These are phyloP conservation scores for Lachancea dasiensis DNA, from an alignment of 805 yeast genomes.

Conservation along the genomic window DNA sequence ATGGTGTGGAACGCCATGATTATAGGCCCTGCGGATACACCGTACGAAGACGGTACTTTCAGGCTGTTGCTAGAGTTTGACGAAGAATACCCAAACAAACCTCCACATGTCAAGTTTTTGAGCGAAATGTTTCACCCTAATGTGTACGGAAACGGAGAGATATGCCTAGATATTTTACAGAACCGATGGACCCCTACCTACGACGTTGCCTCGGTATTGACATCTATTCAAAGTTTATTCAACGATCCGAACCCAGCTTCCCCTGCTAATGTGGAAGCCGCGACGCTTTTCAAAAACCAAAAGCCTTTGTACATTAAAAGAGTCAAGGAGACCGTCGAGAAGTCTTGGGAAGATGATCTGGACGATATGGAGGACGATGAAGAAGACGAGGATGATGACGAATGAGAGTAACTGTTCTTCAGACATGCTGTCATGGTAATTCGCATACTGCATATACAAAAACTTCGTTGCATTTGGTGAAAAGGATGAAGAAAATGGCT, in stretches of 20 bases:
- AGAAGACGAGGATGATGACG: constrained; percentile 32
- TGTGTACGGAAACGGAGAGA: constrained; percentile 91
- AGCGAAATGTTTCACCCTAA: constrained; percentile 98
- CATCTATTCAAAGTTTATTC: constrained; percentile 84
- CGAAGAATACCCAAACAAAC: constrained; percentile 96
- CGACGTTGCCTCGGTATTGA: constrained; percentile 91
- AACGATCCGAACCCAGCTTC: constrained; percentile 96
- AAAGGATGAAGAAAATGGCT: too few relatives aligned
- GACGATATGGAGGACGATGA: constrained; percentile 36
- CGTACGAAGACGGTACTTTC: constrained; percentile 97
- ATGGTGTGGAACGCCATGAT: constrained; percentile 98
- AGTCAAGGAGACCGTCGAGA: constrained; percentile 92
- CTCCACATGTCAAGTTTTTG: constrained; percentile 86
- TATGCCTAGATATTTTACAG: constrained; percentile 91
- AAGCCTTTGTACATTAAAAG: constrained; percentile 85
- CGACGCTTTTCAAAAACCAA: constrained; percentile 91
- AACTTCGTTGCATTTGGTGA: too few relatives aligned
- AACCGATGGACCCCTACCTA: constrained; percentile 98
- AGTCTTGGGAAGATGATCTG: constrained; percentile 84
- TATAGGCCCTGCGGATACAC: constrained; percentile 95
- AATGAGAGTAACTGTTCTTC: constrained; percentile 1
- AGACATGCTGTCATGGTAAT: too few relatives aligned
- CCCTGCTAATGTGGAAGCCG: constrained; percentile 98
- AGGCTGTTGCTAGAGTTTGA: constrained; percentile 80
- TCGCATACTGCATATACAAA: too few relatives aligned